These are phyloP conservation scores for Lanmaoa rubissima DNA, from an alignment of 768 basidiomycete species.

Conservation along the genomic window DNA sequence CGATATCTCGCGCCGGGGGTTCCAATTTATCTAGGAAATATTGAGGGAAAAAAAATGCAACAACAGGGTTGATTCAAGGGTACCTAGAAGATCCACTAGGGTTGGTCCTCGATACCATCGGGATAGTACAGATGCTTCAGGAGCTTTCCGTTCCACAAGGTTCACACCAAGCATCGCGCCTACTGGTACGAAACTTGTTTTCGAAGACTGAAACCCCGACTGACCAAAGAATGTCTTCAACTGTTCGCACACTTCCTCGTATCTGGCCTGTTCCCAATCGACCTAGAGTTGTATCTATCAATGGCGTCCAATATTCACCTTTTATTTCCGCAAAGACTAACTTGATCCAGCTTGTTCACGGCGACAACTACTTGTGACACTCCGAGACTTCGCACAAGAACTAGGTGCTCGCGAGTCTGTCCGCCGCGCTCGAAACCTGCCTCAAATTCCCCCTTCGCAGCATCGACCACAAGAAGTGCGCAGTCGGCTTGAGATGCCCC, in stretches of 20 bases:
- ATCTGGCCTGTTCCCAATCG: constrained; percentile 80
- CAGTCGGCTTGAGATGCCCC: constrained; percentile 97
- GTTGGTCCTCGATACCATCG: constrained; percentile 88
- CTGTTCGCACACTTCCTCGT: constrained; percentile 75
- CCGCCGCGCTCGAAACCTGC: constrained; percentile 93
- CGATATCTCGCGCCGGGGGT: constrained; percentile 76
- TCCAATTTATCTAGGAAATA: constrained; percentile 66
- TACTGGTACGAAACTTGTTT: constrained; percentile 83
- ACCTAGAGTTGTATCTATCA: constrained; percentile 51
- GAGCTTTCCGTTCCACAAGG: constrained; percentile 50
- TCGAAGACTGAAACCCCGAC: constrained; percentile 79
- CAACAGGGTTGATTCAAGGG: not conserved
- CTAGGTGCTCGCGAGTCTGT: constrained; percentile 91
- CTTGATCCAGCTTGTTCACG: constrained; percentile 93
- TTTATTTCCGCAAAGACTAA: constrained; percentile 32
- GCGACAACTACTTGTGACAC: constrained; percentile 90
- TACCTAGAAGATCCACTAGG: constrained; percentile 81
- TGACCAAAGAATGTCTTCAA: constrained; percentile 82
- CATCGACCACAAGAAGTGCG: constrained; percentile 90
- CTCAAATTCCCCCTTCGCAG: constrained; percentile 90
- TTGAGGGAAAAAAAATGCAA: not conserved
- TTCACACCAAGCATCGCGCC: constrained; percentile 91
- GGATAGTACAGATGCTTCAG: constrained; percentile 46
- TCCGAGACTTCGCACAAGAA: constrained; percentile 89
- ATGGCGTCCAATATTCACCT: not conserved